Conservation (phyloP, 139 green algal species). For the Chara braunii region DNA sequence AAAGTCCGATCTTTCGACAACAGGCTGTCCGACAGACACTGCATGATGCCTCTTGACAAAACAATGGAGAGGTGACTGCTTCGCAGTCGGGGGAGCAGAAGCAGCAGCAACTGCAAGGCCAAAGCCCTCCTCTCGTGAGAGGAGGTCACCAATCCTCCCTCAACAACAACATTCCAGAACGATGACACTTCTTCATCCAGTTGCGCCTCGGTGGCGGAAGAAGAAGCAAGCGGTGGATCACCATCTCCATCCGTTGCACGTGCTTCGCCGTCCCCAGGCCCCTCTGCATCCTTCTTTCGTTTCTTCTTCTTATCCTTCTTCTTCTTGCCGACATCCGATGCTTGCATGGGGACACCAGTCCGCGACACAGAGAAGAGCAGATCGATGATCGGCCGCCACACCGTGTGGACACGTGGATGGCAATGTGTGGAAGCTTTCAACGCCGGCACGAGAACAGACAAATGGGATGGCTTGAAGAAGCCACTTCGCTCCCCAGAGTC, state of each 20-base stretch:
- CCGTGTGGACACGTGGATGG: constrained; percentile 8
- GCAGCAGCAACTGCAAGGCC: constrained; percentile 11
- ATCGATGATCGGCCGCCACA: constrained; percentile 4
- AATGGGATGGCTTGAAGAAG: constrained; percentile 4
- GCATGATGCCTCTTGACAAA: constrained; percentile 3
- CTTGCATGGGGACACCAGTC: not conserved
- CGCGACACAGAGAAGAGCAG: not conserved
- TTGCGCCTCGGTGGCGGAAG: not conserved
- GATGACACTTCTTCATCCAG: not conserved
- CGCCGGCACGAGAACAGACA: constrained; percentile 1
- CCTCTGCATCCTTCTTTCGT: no score
- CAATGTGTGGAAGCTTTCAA: constrained; percentile 21
- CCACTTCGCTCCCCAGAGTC: not conserved
- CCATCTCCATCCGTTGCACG: not conserved
- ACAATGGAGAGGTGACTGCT: not conserved
- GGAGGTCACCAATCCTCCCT: constrained; percentile 8
- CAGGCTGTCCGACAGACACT: constrained; percentile 5
- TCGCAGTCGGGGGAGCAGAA: constrained; percentile 13
- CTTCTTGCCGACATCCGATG: not conserved
- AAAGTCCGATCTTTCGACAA: not conserved
- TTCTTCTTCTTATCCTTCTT: constrained; percentile 28
- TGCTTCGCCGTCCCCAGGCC: not conserved
- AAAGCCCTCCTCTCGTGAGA: constrained; percentile 8
- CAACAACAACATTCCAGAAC: constrained; percentile 17
- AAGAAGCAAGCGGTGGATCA: not conserved